These are phyloP conservation scores for Solanum hybrid DNA, from an alignment of 305 asterid genomes.

Conservation along the genomic window DNA sequence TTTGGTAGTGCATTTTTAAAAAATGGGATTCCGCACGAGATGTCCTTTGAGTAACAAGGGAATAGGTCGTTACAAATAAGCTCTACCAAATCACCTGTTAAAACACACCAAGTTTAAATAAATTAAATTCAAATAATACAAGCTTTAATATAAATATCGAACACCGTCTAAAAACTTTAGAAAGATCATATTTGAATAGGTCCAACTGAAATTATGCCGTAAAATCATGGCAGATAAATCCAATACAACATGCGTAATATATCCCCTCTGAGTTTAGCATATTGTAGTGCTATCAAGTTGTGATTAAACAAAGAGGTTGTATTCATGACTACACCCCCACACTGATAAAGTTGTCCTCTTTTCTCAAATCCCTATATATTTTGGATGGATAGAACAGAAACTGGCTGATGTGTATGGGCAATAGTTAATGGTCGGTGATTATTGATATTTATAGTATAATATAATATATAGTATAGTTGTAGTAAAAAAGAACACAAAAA, in stretches of 20 bases:
- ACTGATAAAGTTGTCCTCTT: not conserved
- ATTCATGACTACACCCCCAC: not conserved
- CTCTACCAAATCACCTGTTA: not conserved
- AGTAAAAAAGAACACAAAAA: not conserved
- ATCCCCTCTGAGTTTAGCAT: not conserved
- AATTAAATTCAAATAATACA: no score
- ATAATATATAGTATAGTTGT: not conserved
- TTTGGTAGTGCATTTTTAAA: not conserved
- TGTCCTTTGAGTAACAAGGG: not conserved
- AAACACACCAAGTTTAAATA: not conserved
- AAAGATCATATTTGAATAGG: no score
- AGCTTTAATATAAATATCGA: fast-evolving
- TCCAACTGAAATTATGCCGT: not conserved
- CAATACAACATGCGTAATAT: not conserved
- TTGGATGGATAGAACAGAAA: not conserved
- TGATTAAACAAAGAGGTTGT: not conserved
- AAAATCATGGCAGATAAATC: not conserved
- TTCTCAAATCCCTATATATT: not conserved
- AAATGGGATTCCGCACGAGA: not conserved
- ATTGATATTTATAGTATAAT: not conserved
- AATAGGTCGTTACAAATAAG: not conserved
- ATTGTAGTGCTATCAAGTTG: not conserved
- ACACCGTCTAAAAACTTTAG: not conserved
- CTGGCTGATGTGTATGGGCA: not conserved
- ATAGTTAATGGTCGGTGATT: conserved; percentile 4